phyloP scores from a whole-genome alignment of 768 basidiomycete genomes.

The Pleurotus citrinopileatus region DNA sequence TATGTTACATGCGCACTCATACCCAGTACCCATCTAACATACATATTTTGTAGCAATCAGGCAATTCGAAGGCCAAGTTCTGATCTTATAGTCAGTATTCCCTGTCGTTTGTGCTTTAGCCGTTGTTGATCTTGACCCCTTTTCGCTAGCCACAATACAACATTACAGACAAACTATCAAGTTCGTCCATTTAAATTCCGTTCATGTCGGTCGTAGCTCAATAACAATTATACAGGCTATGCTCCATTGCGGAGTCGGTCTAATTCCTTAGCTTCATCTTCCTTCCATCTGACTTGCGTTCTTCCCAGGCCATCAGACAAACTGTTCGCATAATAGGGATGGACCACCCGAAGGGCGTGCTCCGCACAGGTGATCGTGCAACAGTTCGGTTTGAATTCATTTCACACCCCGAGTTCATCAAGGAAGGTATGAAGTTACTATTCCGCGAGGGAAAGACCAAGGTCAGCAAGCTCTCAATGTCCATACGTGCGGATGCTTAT shows the following conservation, averaged over 20 bases:
- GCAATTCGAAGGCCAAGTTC: conserved; percentile 89
- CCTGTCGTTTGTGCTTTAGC: not conserved
- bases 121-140: conserved; percentile 4
- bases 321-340: conserved; percentile 89
- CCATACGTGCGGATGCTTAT: conserved; percentile 8
- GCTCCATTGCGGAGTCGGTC: conserved; percentile 84
- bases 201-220: not conserved
- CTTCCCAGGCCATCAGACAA: conserved; percentile 87
- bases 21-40: not conserved
- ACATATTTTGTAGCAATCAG: conserved; percentile 52
- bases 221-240: conserved; percentile 66
- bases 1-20: conserved; percentile 26
- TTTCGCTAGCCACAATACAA: conserved; percentile 76
- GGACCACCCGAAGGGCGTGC: conserved; percentile 84
- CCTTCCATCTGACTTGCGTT: conserved; percentile 10
- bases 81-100: conserved; percentile 82
- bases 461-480: conserved; percentile 35
- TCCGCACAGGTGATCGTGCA: conserved; percentile 93
- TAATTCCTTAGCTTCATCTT: not conserved
- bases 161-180: conserved; percentile 90
- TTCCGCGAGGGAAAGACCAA: conserved; percentile 97
- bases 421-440: conserved; percentile 89
- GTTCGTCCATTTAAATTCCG: too few species aligned
- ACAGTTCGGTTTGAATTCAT: conserved; percentile 96
- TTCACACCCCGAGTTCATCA: conserved; percentile 86